Conservation (phyloP, 345 rosid genomes). For the Sonneratia alba region DNA sequence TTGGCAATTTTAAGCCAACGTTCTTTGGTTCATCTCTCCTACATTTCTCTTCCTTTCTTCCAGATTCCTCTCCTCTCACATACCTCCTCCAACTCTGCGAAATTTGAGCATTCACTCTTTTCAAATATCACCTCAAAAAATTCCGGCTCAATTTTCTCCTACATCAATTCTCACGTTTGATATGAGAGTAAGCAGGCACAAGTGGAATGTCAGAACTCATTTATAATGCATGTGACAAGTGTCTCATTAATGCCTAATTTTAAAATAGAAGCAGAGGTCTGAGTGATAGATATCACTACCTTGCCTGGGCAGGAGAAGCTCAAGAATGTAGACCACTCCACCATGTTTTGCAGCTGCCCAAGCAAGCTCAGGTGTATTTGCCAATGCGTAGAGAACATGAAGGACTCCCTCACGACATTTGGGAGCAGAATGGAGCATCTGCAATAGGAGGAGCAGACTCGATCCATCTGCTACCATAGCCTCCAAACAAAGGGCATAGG, state of each 20-base stretch:
- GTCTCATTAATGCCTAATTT: background rate
- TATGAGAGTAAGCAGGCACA: background rate
- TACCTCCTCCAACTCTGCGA: slow-evolving; percentile 12
- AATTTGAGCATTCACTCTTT: background rate
- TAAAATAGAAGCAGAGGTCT: background rate
- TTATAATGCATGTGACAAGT: background rate
- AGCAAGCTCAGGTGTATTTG: slow-evolving; percentile 96
- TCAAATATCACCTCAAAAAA: slow-evolving; percentile 8
- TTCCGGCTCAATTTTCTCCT: background rate
- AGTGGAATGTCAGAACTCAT: background rate
- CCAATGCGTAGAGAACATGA: slow-evolving; percentile 98
- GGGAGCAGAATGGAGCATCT: slow-evolving; percentile 93
- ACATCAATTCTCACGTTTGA: background rate
- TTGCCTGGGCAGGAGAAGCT: slow-evolving; percentile 87
- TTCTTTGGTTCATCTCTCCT: background rate
- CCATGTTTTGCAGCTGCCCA: slow-evolving; percentile 99
- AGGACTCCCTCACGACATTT: slow-evolving; percentile 89
- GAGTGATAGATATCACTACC: slow-evolving; percentile 34
- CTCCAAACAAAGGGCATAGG: slow-evolving; percentile 96
- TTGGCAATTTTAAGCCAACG: background rate
- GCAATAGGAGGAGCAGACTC: slow-evolving; percentile 86
- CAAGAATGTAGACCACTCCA: slow-evolving; percentile 91
- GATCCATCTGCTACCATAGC: slow-evolving; percentile 99
- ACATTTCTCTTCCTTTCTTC: background rate
- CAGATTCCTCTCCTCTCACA: background rate